phyloP scores from a whole-genome alignment of 768 basidiomycete genomes.

The Trametes meyenii region DNA sequence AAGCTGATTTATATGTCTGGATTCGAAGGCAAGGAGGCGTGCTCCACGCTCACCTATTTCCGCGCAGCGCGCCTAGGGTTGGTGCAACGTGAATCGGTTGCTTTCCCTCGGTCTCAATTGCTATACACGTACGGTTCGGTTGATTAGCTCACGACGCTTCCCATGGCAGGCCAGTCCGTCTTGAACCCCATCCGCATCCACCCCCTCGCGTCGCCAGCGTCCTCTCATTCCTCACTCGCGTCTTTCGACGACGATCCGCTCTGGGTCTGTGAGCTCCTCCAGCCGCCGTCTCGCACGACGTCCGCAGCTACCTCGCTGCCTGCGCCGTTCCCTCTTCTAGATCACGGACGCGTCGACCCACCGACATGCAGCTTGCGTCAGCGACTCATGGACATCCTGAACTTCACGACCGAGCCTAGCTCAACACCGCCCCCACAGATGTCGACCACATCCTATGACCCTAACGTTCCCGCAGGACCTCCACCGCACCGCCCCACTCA shows the following conservation, averaged over 20 bases:
- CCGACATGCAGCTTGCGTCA: constrained; percentile 19
- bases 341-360: neutral
- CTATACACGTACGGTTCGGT: constrained; percentile 16
- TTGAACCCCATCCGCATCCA: constrained; percentile 19
- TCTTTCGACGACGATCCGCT: neutral
- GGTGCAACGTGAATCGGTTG: neutral
- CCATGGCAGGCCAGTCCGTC: constrained; percentile 15
- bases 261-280: constrained; percentile 15
- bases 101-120: constrained; percentile 4
- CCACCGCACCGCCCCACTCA: constrained; percentile 9
- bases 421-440: constrained; percentile 5
- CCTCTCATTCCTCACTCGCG: constrained; percentile 6
- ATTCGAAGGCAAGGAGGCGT: neutral
- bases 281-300: constrained; percentile 5
- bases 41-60: neutral
- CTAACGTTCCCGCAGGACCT: constrained; percentile 3
- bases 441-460: constrained; percentile 2
- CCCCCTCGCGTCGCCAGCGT: constrained; percentile 10
- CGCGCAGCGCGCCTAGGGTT: constrained; percentile 14
- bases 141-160: constrained; percentile 10
- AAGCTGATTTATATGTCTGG: neutral
- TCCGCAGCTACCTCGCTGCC: constrained; percentile 2
- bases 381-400: constrained; percentile 14
- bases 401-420: constrained; percentile 9
- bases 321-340: neutral